A percentile compares a stretch with the other conserved stretches of the same genome.
phyloP scores from a whole-genome alignment of 495 filamentous ascomycete species.

The Podospora appendiculata region DNA sequence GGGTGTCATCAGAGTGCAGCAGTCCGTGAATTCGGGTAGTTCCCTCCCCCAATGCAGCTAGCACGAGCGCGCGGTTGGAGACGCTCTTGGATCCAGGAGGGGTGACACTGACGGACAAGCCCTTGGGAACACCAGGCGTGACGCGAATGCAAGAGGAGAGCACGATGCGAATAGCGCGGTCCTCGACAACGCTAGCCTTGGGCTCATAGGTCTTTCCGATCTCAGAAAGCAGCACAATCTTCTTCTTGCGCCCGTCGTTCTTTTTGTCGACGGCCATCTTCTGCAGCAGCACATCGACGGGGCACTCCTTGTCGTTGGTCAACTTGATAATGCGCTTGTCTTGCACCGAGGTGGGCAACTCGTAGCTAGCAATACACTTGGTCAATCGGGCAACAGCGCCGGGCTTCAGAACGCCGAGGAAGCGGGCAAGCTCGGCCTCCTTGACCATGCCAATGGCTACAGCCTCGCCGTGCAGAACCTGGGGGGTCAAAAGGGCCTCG shows the following conservation, averaged over 20 bases:
- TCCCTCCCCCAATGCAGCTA: slow-evolving; percentile 85
- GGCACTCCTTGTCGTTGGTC: slow-evolving; percentile 81
- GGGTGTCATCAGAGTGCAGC: slow-evolving; percentile 92
- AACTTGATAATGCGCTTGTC: slow-evolving; percentile 79
- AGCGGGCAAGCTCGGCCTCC: slow-evolving; percentile 87
- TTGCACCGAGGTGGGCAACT: slow-evolving; percentile 76
- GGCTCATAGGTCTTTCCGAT: slow-evolving; percentile 84
- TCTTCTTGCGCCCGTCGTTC: slow-evolving; percentile 92
- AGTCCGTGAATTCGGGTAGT: slow-evolving; percentile 84
- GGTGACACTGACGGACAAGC: slow-evolving; percentile 62
- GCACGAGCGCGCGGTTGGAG: slow-evolving; percentile 86
- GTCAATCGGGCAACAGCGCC: slow-evolving; percentile 81
- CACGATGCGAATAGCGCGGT: slow-evolving; percentile 75
- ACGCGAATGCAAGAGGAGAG: slow-evolving; percentile 76
- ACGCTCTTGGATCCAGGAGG: slow-evolving; percentile 97
- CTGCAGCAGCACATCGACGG: slow-evolving; percentile 77
- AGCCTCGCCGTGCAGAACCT: slow-evolving; percentile 90
- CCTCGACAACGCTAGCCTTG: slow-evolving; percentile 79
- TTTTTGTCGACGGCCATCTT: slow-evolving; percentile 99
- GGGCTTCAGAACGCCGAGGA: slow-evolving; percentile 79
- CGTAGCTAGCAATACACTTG: slow-evolving; percentile 91
- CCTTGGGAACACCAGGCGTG: slow-evolving; percentile 54
- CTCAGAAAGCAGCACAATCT: slow-evolving; percentile 87
- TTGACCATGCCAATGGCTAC: slow-evolving; percentile 98
- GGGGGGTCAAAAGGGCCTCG: slow-evolving; percentile 90